Base-by-base conservation (phyloP, 2,329 filamentous ascomycete genomes). In the Cadophora luteo-olivacea region DNA sequence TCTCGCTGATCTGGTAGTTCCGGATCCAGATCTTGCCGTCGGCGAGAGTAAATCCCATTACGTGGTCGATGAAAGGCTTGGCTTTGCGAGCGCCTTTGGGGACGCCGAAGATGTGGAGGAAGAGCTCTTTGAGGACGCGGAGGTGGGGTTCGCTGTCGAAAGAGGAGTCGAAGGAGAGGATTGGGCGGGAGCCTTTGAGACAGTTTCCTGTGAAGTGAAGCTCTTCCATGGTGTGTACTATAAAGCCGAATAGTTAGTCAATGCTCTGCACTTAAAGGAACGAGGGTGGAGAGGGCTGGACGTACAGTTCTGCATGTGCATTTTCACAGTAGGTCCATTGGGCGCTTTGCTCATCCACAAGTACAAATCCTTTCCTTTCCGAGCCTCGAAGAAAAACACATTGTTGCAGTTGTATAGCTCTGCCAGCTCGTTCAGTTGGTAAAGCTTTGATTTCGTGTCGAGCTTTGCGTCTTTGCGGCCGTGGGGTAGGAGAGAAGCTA, bases 141-240 rank as follows among this genome's bases (percentile, higher is more conserved):
- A 97, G 89, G 77, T 97, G 89, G 1, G 94, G 92, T 75, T 92
- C 86, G 73, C 86, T 87, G 70, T 97, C 92, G 81, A 99, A 99
- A 22, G 89, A 88, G 64, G 88, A 87, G 79, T 98, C 96, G 80
- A 99, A 99, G 45, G 93, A 96, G 67, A 99, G 89, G 49, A 99
- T 85, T 0, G 96, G 95, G 45, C 96, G 86, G 33, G 93, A 96
- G 68, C 96, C 96, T 82, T 97, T 97, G 70, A 98, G 84, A 79
- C 94, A 97, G 84, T 99, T 99, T 65, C 96, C 96, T 19, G 94
- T 94, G 80, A 99, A 98, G 78, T 97, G 93, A 45, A 99, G 85
- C 80, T 99, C 96, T 77, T 95, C 93, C 93, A 97, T 97, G 11
- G 95, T 97, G 82, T 97, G 94, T 77, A 97, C 86, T 92, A 73